Conservation (phyloP, 1,139 yeast species). For the Geotrichum bryndzae region DNA sequence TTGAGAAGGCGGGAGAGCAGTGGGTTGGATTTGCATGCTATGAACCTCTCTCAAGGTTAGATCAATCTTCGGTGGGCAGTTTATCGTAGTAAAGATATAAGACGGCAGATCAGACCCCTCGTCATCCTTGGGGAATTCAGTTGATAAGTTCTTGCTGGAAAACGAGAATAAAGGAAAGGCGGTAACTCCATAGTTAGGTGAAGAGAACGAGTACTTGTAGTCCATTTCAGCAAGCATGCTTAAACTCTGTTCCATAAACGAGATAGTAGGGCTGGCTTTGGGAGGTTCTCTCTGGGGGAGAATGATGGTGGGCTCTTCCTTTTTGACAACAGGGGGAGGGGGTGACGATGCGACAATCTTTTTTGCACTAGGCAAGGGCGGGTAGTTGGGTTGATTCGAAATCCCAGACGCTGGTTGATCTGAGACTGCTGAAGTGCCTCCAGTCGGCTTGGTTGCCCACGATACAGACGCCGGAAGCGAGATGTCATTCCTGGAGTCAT, state of each 20-base stretch:
- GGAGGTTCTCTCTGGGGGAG: conserved; percentile 28
- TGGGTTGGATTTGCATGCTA: not conserved
- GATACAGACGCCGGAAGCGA: conserved; percentile 37
- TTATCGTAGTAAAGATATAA: conserved; percentile 4
- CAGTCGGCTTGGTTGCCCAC: conserved; percentile 36
- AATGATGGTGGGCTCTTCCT: conserved; percentile 10
- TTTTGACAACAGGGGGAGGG: conserved; percentile 6
- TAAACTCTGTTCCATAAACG: conserved; percentile 32
- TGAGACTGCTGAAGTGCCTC: conserved; percentile 18
- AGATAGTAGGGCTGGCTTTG: conserved; percentile 29
- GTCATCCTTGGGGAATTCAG: not conserved
- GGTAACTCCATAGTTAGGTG: not conserved
- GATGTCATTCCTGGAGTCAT: conserved; percentile 25
- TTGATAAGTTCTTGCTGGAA: not conserved
- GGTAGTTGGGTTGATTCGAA: conserved; percentile 2
- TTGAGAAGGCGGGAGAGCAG: not conserved
- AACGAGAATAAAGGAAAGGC: conserved; percentile 5
- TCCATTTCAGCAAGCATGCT: conserved; percentile 28
- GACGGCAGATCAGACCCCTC: not conserved
- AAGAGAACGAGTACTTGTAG: conserved; percentile 13
- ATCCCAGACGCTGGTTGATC: not conserved
- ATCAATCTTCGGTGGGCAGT: not conserved
- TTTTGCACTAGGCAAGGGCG: conserved; percentile 2
- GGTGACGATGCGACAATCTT: not conserved
- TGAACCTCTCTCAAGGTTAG: not conserved